A percentile compares a stretch with the other conserved stretches of the same genome.
These are phyloP conservation scores for Colletotrichum theobromicola DNA, from an alignment of 2,329 filamentous ascomycete genomes.

Conservation along the genomic window DNA sequence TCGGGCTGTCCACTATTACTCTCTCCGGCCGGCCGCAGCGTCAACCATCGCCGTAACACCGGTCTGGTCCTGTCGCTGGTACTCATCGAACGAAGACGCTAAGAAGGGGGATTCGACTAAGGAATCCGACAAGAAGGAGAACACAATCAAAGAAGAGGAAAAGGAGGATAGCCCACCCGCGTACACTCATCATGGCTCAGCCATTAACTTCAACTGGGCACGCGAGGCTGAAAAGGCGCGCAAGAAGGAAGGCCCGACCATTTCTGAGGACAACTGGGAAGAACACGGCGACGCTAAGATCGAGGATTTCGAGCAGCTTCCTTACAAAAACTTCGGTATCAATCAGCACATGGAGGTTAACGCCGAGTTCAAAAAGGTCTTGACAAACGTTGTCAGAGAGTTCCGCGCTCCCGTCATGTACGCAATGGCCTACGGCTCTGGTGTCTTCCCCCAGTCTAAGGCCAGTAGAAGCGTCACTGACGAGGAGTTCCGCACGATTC, in stretches of 20 bases:
- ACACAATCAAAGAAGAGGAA: neutral
- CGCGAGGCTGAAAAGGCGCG: conserved; percentile 3
- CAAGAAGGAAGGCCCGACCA: conserved; percentile 2
- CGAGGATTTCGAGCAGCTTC: conserved; percentile 49
- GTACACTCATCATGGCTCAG: conserved; percentile 17
- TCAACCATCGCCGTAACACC: neutral
- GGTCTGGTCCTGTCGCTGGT: neutral
- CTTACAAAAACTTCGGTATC: conserved; percentile 74
- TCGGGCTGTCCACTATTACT: neutral
- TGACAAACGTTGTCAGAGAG: conserved; percentile 87
- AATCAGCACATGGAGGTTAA: conserved; percentile 98
- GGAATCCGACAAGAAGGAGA: conserved; percentile 1
- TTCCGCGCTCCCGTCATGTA: conserved; percentile 94
- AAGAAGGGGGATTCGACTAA: neutral
- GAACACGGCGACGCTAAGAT: conserved; percentile 46
- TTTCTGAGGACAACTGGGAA: conserved; percentile 42
- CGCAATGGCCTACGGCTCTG: conserved; percentile 96
- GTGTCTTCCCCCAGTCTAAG: conserved; percentile 83
- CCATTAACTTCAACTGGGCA: conserved; percentile 23
- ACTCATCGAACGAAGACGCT: neutral
- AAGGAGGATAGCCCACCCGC: neutral
- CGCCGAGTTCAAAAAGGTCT: conserved; percentile 89
- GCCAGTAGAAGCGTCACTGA: conserved; percentile 57
- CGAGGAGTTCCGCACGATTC: conserved; percentile 67
- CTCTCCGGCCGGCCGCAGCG: neutral